Base-by-base conservation (phyloP, 1,284 basidiomycete genomes). In the Melampsora larici-populina region DNA sequence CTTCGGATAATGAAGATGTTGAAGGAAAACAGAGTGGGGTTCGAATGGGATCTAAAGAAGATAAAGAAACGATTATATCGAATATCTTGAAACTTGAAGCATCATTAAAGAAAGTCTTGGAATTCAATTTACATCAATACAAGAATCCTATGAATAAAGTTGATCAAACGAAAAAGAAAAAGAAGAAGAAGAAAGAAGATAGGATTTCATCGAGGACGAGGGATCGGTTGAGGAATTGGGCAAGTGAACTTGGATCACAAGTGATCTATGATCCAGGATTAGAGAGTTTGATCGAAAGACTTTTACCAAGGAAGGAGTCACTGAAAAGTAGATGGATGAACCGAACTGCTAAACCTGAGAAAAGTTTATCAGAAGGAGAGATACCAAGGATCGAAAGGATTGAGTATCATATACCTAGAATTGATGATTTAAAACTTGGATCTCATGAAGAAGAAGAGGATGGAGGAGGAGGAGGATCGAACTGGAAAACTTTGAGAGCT, bases 151-250 rank as follows among this genome's bases (percentile, higher is more conserved):
- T 43, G n/a, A n/a, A n/a, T n/a, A n/a, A n/a, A n/a, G n/a, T n/a
- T n/a, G n/a, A n/a, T n/a, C n/a, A n/a, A n/a, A n/a, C n/a, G n/a
- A n/a, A n/a, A n/a, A n/a, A n/a, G n/a, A 31, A 18, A 6, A 43
- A 31, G 40, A n/a, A 36, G 24, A 43, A 31, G 40, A n/a, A 36
- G 13, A 21, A 24, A 13, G 21, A 48, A 48, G 43, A 43, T 3
- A 24, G 24, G 2, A 36, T 49, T 21, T 9, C 31, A 48, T 68
- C 66, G 17, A 21, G 11, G 0, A 43, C 24, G 17, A 51, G 36
- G 48, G 65, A 67, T 46, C 64, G 65, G 40, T 36, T 75, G 64
- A 75, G 65, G 49, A 55, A 75, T 58, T 75, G 64, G 72, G 72
- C 65, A 13, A 66, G 48, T 60, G 62, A 67, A 46, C 64, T 75